Percentiles rank a stretch among this genome's conserved stretches.
Evolutionary conservation across 2,329 filamentous ascomycete genomes (phyloP).

Genomic region (Sclerotinia glacialis): DNA sequence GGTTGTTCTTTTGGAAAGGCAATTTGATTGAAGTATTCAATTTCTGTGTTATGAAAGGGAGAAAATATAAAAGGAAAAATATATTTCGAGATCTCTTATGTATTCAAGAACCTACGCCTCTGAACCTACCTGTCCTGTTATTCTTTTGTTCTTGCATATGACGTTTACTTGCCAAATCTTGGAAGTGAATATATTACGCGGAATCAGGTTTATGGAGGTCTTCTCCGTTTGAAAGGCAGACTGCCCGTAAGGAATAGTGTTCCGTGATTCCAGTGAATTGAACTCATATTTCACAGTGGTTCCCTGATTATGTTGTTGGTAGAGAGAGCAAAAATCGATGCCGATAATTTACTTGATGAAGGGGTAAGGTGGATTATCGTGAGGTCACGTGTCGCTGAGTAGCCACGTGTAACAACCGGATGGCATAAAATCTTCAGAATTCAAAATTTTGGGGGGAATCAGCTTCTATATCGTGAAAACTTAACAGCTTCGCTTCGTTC

Average conservation of each 20-base stretch:
- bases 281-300: not conserved
- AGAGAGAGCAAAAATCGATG: not conserved
- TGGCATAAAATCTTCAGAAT: too few relatives aligned
- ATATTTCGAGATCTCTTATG: not conserved
- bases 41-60: not conserved
- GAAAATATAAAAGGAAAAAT: not conserved
- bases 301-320: not conserved
- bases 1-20: not conserved
- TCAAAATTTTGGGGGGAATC: too few relatives aligned
- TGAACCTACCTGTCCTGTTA: slow-evolving; percentile 3
- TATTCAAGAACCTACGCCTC: not conserved
- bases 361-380: too few relatives aligned
- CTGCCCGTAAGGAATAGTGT: not conserved
- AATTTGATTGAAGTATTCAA: not conserved
- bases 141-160: slow-evolving; percentile 11
- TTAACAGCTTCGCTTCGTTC: too few relatives aligned
- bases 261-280: not conserved
- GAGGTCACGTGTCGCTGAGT: not conserved
- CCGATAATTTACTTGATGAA: not conserved
- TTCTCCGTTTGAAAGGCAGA: not conserved
- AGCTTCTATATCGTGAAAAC: too few relatives aligned
- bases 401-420: not conserved
- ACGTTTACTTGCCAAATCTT: slow-evolving; percentile 13
- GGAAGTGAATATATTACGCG: slow-evolving; percentile 15
- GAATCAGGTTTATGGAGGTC: slow-evolving; percentile 12